Conservation (phyloP, 352 stramenopile species). For the Pythium scleroteichum region DNA sequence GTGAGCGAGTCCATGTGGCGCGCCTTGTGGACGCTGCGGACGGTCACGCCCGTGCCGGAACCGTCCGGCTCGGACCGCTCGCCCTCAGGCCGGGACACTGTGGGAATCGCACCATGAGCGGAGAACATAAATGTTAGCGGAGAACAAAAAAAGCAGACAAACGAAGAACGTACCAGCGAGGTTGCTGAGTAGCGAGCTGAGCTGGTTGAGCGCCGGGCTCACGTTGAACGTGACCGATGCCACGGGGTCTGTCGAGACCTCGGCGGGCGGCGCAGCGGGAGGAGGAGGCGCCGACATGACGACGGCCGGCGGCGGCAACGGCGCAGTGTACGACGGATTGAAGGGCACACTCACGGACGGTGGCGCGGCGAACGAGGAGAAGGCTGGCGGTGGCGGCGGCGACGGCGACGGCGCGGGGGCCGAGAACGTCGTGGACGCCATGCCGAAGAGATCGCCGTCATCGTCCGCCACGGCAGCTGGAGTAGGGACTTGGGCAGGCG, state of each 20-base stretch:
- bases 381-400: constrained; percentile 12
- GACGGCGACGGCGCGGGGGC: constrained; percentile 3
- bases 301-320: constrained; percentile 8
- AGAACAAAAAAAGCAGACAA: background rate
- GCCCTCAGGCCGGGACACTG: constrained; percentile 14
- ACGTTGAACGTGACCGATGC: constrained; percentile 52
- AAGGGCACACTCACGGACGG: constrained; percentile 32
- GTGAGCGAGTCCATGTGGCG: constrained; percentile 79
- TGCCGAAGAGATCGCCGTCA: constrained; percentile 64
- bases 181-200: constrained; percentile 67
- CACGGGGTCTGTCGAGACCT: constrained; percentile 21
- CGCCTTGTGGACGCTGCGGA: constrained; percentile 50
- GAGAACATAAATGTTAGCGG: background rate
- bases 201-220: constrained; percentile 35
- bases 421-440: constrained; percentile 31
- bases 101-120: background rate
- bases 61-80: constrained; percentile 68
- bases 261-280: background rate
- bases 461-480: constrained; percentile 28
- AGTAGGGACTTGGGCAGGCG: too few species aligned
- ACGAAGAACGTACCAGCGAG: constrained; percentile 40
- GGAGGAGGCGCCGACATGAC: constrained; percentile 8
- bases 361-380: constrained; percentile 17
- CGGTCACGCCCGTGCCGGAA: constrained; percentile 53
- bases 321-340: constrained; percentile 27